Evolutionary conservation across 2,329 filamentous ascomycete genomes (phyloP).

Genomic region (Colletotrichum destructivum): DNA sequence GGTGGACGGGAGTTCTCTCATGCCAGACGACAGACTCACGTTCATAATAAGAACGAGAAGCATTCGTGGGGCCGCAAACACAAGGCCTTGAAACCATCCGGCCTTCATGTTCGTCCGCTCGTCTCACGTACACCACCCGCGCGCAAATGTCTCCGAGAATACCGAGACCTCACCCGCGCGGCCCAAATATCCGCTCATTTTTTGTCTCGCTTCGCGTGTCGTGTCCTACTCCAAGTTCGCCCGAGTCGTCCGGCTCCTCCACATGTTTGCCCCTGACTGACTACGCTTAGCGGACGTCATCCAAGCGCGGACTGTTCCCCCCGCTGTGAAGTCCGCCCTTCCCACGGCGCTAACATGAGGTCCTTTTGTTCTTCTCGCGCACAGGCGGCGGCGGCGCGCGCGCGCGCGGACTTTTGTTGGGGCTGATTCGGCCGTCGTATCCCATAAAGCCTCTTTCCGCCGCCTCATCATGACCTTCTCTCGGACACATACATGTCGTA

Average conservation of each 20-base stretch:
- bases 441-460: not conserved
- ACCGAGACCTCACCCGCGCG: too few relatives aligned
- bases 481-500: not conserved
- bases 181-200: too few relatives aligned
- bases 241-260: slow-evolving; percentile 2
- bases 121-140: too few relatives aligned
- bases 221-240: not conserved
- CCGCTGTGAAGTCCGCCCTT: not conserved
- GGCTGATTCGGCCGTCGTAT: not conserved
- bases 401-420: not conserved
- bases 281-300: slow-evolving; percentile 14
- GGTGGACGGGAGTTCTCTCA: too few relatives aligned
- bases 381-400: too few relatives aligned
- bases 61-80: too few relatives aligned
- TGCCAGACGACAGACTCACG: too few relatives aligned
- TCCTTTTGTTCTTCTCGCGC: not conserved
- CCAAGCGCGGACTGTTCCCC: slow-evolving; percentile 1
- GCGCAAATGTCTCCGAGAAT: not conserved
- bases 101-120: too few relatives aligned
- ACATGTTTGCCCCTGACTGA: not conserved
- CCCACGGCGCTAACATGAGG: not conserved
- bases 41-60: too few relatives aligned
- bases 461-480: not conserved
- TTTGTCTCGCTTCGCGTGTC: too few relatives aligned
- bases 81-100: too few relatives aligned